Percentiles rank a stretch among this genome's conserved stretches.
Conservation (phyloP, 1,284 basidiomycete genomes). For the Leccinum fuscescens region DNA sequence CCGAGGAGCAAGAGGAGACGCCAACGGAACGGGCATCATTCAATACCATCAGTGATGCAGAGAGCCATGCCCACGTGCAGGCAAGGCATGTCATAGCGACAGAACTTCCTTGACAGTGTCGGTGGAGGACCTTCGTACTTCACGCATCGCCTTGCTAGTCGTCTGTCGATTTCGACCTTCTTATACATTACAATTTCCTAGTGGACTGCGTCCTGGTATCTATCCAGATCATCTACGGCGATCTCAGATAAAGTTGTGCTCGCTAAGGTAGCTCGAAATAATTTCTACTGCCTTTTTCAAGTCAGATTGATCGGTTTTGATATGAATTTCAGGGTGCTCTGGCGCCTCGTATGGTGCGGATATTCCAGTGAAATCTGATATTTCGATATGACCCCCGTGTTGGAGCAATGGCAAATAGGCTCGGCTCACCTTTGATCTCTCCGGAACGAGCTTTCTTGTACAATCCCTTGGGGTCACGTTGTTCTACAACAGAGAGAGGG, state of each 20-base stretch:
- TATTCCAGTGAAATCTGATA: conserved; percentile 92
- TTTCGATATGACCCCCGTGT: conserved; percentile 11
- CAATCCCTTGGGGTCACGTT: conserved; percentile 94
- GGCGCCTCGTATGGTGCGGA: conserved; percentile 97
- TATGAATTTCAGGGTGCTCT: conserved; percentile 84
- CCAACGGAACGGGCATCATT: conserved; percentile 22
- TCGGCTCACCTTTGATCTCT: conserved; percentile 83
- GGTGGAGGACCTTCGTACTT: conserved; percentile 1
- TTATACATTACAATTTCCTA: conserved; percentile 16
- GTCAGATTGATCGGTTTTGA: conserved; percentile 82
- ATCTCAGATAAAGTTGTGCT: conserved; percentile 54
- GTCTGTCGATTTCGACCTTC: conserved; percentile 22
- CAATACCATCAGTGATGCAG: conserved; percentile 14
- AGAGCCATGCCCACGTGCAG: conserved; percentile 11
- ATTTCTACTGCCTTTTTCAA: conserved; percentile 79
- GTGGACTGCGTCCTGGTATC: conserved; percentile 10
- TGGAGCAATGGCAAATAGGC: neutral
- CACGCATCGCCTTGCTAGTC: conserved; percentile 15
- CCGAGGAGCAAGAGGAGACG: conserved; percentile 55
- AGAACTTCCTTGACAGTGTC: conserved; percentile 19
- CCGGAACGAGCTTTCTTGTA: conserved; percentile 97
- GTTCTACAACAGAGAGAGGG: conserved; percentile 84
- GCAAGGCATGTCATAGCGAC: conserved; percentile 10
- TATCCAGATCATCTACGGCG: conserved; percentile 19
- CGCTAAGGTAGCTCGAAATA: conserved; percentile 81